Percentiles rank a stretch among this genome's conserved stretches.
Evolutionary conservation across 1,284 basidiomycete genomes (phyloP).

Genomic region (Irpex sp.): DNA sequence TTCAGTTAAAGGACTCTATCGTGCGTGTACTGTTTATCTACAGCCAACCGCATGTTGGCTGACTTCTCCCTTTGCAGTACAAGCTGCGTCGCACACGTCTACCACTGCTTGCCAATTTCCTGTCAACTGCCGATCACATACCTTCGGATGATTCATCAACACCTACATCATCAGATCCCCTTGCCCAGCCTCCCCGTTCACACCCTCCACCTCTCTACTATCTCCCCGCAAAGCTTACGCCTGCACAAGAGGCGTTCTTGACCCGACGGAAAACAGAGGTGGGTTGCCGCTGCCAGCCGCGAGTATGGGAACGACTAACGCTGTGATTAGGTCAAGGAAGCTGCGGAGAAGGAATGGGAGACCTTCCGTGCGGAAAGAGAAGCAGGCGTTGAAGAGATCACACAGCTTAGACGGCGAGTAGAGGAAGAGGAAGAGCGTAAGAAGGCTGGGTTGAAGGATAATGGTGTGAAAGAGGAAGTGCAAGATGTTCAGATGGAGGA

Average conservation of each 20-base stretch:
- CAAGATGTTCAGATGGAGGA: conserved; percentile 21
- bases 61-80: conserved; percentile 36
- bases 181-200: conserved; percentile 48
- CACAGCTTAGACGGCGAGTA: conserved; percentile 53
- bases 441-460: conserved; percentile 29
- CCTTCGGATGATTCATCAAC: conserved; percentile 29
- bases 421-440: conserved; percentile 47
- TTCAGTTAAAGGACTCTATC: conserved; percentile 72
- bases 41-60: neutral
- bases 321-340: conserved; percentile 47
- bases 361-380: conserved; percentile 55
- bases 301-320: neutral
- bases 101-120: conserved; percentile 68
- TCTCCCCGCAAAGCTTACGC: conserved; percentile 60
- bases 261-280: conserved; percentile 57
- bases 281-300: conserved; percentile 12
- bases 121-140: conserved; percentile 67
- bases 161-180: conserved; percentile 34
- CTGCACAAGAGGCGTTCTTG: conserved; percentile 67
- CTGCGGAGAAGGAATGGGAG: conserved; percentile 62
- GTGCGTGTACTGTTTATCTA: conserved; percentile 36
- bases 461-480: conserved; percentile 3
- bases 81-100: conserved; percentile 65
- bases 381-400: conserved; percentile 56
- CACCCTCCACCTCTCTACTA: conserved; percentile 75